Percentiles rank a stretch among this genome's conserved stretches.
Conservation (phyloP, 768 basidiomycete genomes). For the Tulasnella sp. region DNA sequence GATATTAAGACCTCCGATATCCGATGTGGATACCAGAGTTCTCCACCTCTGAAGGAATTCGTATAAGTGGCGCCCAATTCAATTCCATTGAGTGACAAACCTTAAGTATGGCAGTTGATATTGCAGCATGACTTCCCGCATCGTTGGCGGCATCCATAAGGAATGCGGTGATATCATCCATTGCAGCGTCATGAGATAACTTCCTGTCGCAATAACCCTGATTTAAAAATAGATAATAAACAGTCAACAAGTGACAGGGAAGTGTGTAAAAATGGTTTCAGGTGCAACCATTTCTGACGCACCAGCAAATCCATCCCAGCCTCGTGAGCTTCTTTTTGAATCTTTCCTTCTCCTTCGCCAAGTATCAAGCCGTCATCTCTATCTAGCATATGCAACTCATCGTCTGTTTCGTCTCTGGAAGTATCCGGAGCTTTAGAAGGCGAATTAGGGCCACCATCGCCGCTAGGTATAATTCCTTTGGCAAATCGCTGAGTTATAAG, state of each 20-base stretch:
- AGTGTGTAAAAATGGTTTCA: not conserved
- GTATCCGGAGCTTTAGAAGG: not conserved
- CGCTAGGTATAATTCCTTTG: not conserved
- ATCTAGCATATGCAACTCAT: too few relatives aligned
- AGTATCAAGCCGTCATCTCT: too few relatives aligned
- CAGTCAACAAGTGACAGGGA: not conserved
- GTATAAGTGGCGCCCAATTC: not conserved
- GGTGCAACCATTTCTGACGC: not conserved
- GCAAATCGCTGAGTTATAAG: not conserved
- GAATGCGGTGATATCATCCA: not conserved
- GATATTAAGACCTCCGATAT: not conserved
- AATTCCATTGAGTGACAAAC: not conserved
- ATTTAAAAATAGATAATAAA: not conserved
- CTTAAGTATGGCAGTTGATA: constrained; percentile 4
- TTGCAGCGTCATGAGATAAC: not conserved
- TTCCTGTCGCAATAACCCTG: constrained; percentile 5
- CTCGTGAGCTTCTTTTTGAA: not conserved
- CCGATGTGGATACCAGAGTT: not conserved
- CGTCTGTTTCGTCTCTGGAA: not conserved
- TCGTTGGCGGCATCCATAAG: constrained; percentile 1
- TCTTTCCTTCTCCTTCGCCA: not conserved
- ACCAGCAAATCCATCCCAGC: not conserved
- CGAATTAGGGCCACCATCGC: not conserved
- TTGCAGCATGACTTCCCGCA: not conserved
- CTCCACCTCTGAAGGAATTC: not conserved